Evolutionary conservation across 202 grass and related monocot genomes (phyloP), one percentile per base, ranked within the genome.

Genomic region (Dendrocalamus latiflorus): DNA sequence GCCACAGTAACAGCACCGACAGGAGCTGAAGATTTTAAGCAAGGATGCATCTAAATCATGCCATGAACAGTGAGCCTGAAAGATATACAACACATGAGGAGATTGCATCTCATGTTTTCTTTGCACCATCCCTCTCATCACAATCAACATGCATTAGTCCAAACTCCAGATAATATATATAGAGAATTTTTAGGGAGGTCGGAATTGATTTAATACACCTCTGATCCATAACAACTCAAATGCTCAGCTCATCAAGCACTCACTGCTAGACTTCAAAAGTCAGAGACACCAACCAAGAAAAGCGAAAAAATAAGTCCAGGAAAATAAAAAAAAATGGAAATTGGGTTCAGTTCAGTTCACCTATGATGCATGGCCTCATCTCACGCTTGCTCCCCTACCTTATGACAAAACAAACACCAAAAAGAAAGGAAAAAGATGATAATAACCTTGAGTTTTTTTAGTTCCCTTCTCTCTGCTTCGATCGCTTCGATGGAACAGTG

Each of bases 351-450:
- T 56, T n/a, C n/a, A n/a, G n/a, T n/a, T n/a, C n/a, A n/a, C n/a
- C n/a, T n/a, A n/a, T n/a, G n/a, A n/a, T n/a, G n/a, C n/a, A n/a
- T n/a, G n/a, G n/a, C n/a, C n/a, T 66, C 72, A 70, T 48, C 72
- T 84, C 82, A 77, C 68, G 81, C 61, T 77, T 86, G 78, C 78
- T 86, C 83, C 83, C 78, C 78, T 86, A 86, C 83, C 42, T 89
- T 78, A 81, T 73, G 66, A 60, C 78, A 77, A 65, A 68, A 5
- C 8, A 30, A 72, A 65, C 26, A 20, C 44, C 12, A 28, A 47
- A 43, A 80, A 41, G 13, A 24, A 55, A 43, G 3, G 2, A 18
- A 67, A 81, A 72, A 63, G 68, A 90, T 68, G 36, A 83, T 45
- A 61, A 77, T 74, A 68, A 49, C 26, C 68, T 71, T 0, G 71